Evolutionary conservation across 345 rosid species (phyloP), one percentile per base, ranked within the genome.

Genomic region (Leavenworthia alabamica): DNA sequence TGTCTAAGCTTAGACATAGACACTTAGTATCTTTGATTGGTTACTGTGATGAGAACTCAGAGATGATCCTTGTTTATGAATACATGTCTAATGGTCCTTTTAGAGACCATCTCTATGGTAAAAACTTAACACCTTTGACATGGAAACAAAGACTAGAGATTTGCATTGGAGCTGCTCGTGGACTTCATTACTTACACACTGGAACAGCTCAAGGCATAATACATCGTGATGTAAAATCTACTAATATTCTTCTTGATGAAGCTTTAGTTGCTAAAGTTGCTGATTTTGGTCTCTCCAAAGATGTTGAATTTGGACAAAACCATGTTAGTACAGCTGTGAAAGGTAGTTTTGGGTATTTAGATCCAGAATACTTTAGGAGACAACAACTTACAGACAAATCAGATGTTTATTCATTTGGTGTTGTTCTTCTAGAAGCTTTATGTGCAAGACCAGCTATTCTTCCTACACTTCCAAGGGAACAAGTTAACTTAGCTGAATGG

Each of bases 151-250:
- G 95, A 56, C 78, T 86, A 2, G 95, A 84, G 76, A 84, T 86
- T 57, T 74, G 72, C 58, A 86, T 86, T 0, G 95, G 90, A 33
- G 64, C 95, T 5, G 90, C 95, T 24, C 83, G 90, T 0, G 95
- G 94, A 6, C 84, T 84, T 61, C 95, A 86, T 59, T 86, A 86
- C 56, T 59, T 86, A 49, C 90, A 86, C 62, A 86, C 95, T 0
- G 95, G 95, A 8, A 84, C 95, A 22, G 88, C 95, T 33, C 90
- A 86, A 48, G 95, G 95, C 6, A 86, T 86, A 56, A 86, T 86
- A 50, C 95, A 86, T 61, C 83, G 95, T 0, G 95, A 86, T 44
- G 95, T 86, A 2, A 86, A 84, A 58, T 82, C 86, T 16, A 86
- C 90, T n/a, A 86, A 86, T 46, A 86, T 86, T 37, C 61, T 86